Percentiles rank a stretch among this genome's conserved stretches.
Evolutionary conservation across 805 yeast genomes (phyloP).

Genomic region (Yamadazyma scolyti): DNA sequence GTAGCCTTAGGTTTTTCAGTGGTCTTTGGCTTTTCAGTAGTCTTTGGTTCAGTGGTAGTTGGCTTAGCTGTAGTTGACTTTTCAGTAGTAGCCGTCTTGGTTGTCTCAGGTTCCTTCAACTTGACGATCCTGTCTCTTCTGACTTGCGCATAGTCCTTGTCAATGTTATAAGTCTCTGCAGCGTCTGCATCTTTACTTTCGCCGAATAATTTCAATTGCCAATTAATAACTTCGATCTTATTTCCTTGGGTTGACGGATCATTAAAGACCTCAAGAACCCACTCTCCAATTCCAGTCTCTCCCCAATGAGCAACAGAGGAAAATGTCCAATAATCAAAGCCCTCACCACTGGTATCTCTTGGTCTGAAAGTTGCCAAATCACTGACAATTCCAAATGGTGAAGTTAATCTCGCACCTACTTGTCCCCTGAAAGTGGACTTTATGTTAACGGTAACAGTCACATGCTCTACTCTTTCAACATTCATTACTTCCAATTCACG

Average conservation of each 20-base stretch:
- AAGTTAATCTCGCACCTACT: conserved; percentile 57
- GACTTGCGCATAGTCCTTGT: conserved; percentile 42
- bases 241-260: conserved; percentile 33
- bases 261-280: conserved; percentile 65
- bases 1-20: conserved; percentile 5
- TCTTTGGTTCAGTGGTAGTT: conserved; percentile 1
- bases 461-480: conserved; percentile 76
- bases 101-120: conserved; percentile 12
- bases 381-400: conserved; percentile 76
- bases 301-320: conserved; percentile 99
- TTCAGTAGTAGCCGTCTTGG: conserved; percentile 1
- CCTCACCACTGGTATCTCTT: conserved; percentile 51
- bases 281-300: conserved; percentile 70
- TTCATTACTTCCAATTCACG: conserved; percentile 53
- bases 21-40: conserved; percentile 2
- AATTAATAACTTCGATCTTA: conserved; percentile 45
- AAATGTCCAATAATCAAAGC: conserved; percentile 83
- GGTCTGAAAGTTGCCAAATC: conserved; percentile 67
- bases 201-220: conserved; percentile 84
- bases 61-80: conserved; percentile 1
- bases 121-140: conserved; percentile 22
- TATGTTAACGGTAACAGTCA: conserved; percentile 75
- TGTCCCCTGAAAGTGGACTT: conserved; percentile 65
- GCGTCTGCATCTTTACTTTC: conserved; percentile 62
- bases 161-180: conserved; percentile 54